Evolutionary conservation across 176 grass and related monocot genomes (phyloP).

Genomic region (Oryza meyeriana): DNA sequence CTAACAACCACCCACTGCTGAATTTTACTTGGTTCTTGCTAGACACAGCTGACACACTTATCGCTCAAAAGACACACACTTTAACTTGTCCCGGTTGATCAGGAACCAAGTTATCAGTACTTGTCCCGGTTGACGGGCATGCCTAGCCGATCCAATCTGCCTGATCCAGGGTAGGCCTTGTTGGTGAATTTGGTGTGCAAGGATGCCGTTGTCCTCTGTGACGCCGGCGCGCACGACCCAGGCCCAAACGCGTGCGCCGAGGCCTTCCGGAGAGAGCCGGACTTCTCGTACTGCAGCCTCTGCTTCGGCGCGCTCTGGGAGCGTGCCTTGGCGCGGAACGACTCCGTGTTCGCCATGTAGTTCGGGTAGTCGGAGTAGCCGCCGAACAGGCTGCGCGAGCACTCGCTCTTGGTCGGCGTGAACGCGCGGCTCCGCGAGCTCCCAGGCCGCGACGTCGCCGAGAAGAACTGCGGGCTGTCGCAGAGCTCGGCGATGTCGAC

Average conservation of each 20-base stretch:
- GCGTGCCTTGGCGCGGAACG: slow-evolving; percentile 75
- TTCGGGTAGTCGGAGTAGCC: slow-evolving; percentile 88
- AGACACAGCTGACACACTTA: not conserved
- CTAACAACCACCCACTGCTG: slow-evolving; percentile 15
- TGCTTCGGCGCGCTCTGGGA: slow-evolving; percentile 90
- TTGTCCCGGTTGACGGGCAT: slow-evolving; percentile 78
- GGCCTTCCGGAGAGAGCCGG: slow-evolving; percentile 45
- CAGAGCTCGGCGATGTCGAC: slow-evolving; percentile 43
- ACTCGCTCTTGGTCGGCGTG: slow-evolving; percentile 85
- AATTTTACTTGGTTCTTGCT: slow-evolving; percentile 5
- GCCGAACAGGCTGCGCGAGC: slow-evolving; percentile 61
- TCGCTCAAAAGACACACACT: not conserved
- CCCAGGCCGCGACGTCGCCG: slow-evolving; percentile 60
- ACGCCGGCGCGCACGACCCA: not conserved
- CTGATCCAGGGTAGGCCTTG: slow-evolving; percentile 74
- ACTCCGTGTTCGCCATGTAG: slow-evolving; percentile 97
- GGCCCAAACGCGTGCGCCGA: slow-evolving; percentile 30
- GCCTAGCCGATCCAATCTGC: slow-evolving; percentile 66
- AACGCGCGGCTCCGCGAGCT: slow-evolving; percentile 53
- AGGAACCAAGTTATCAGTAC: slow-evolving; percentile 18
- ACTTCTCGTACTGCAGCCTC: slow-evolving; percentile 63
- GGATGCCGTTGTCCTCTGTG: slow-evolving; percentile 40
- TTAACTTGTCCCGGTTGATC: not conserved
- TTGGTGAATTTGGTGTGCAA: slow-evolving; percentile 68
- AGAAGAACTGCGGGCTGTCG: slow-evolving; percentile 86